Evolutionary conservation across 768 basidiomycete genomes (phyloP), one percentile per base, ranked within the genome.

Genomic region (Calvatia gigantea): DNA sequence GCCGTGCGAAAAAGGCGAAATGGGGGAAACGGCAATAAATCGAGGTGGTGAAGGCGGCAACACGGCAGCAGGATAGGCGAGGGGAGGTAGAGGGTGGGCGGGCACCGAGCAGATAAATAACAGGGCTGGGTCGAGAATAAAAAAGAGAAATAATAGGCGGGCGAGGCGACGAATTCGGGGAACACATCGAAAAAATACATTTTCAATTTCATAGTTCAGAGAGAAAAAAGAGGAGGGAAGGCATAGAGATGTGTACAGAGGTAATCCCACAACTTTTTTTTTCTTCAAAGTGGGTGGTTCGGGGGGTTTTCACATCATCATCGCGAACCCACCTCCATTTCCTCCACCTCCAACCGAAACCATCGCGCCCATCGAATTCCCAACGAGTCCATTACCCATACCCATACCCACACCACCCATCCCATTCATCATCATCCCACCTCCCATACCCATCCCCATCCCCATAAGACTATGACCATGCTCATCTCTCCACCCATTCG

Each of bases 251-350:
- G 48, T 28, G 39, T 54, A 41, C n/a, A n/a, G n/a, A n/a, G n/a
- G n/a, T n/a, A n/a, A n/a, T n/a, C n/a, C n/a, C n/a, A n/a, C n/a
- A n/a, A n/a, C n/a, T n/a, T n/a, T n/a, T n/a, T n/a, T n/a, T n/a
- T n/a, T n/a, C n/a, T n/a, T 54, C 42, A 54, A 42, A 38, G 51
- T 45, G 52, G 35, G 53, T 55, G 14, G 56, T 33, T 51, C 19
- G 28, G 17, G 41, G 45, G 25, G 29, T 19, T 31, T 49, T 60
- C 55, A 64, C 54, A 64, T 55, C 63, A 64, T 64, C 63, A 64
- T 64, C 54, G 60, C 56, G 47, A 61, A 64, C 23, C 61, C 60
- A 23, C 58, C 58, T 29, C 63, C 63, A 21, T 54, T 60, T 19
- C 53, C 60, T 46, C 63, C 60, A 45, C 61, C 61, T 23, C 60